Evolutionary conservation across 257 asterid species (phyloP).

Genomic region (Rhazya stricta): DNA sequence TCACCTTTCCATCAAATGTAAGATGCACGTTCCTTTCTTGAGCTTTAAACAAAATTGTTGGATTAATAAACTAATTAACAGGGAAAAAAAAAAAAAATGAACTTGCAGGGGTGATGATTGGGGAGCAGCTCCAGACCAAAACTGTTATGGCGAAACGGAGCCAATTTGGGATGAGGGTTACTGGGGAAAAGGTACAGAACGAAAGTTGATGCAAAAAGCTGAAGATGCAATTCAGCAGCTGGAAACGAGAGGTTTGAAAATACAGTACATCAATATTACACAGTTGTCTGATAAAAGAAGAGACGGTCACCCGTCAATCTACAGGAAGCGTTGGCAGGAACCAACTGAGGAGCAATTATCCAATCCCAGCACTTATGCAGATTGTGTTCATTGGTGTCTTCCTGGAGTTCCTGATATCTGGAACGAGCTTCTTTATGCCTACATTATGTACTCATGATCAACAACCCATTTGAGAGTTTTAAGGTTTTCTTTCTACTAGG

Average conservation of each 20-base stretch:
- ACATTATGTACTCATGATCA: conserved; percentile 37
- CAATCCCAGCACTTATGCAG: conserved; percentile 54
- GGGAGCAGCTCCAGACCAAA: conserved; percentile 51
- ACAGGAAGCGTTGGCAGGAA: conserved; percentile 57
- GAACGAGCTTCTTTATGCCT: conserved; percentile 13
- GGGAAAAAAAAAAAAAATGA: too few species aligned
- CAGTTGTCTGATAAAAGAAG: conserved; percentile 58
- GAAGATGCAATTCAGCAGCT: conserved; percentile 43
- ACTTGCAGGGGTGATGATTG: conserved; percentile 46
- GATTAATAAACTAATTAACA: too few species aligned
- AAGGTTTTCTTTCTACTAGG: background rate
- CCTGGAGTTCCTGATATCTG: conserved; percentile 16
- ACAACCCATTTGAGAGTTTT: background rate
- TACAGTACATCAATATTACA: conserved; percentile 49
- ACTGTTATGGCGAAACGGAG: conserved; percentile 54
- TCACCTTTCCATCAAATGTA: conserved; percentile 41
- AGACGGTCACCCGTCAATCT: conserved; percentile 66
- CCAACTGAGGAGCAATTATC: conserved; percentile 43
- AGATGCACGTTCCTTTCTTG: background rate
- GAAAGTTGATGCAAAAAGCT: conserved; percentile 20
- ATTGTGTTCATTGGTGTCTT: conserved; percentile 68
- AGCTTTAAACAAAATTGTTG: too few species aligned
- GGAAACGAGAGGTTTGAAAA: conserved; percentile 26
- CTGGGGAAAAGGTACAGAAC: conserved; percentile 39
- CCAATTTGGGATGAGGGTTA: conserved; percentile 37